Evolutionary conservation across 2,329 filamentous ascomycete genomes (phyloP), one percentile per base, ranked within the genome.

Genomic region (Knufia petricola): DNA sequence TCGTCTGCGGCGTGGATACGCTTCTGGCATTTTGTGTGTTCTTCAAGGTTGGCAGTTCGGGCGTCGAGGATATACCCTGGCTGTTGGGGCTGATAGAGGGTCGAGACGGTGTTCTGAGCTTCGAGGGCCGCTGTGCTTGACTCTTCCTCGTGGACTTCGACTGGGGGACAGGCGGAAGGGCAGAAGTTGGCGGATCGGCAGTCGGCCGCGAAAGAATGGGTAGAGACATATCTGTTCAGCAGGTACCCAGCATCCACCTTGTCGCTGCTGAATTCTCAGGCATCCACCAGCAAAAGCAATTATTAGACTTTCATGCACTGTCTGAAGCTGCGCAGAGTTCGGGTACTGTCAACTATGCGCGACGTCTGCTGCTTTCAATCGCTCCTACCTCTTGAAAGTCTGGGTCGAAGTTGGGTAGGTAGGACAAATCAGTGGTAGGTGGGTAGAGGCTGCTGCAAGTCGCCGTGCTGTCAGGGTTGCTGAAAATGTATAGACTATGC

Each of bases 111-210:
- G 74, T 68, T 6, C 56, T 59, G 26, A 59, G 40, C 42, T 51
- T 48, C 23, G 55, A 57, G 1, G 55, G 52, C 9, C 52, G 53
- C 23, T 53, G 51, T n/a, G 75, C 49, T 70, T 81, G 65, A 48
- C 77, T 82, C 64, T 83, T 86, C 53, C 85, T 77, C 13, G 52
- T 26, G 31, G 6, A 49, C 66, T 87, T 92, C 39, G 74, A 67
- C 15, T 85, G 72, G 23, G 87, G 86, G 41, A 94, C 70, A 37
- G 85, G 81, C 37, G 87, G 86, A 20, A 92, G 71, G 23, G 83
- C 78, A 54, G 80, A 76, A 24, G 78, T 80, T 13, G 87, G 84
- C 42, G 87, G 84, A 50, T 81, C 83, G 58, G 81, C 65, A 21
- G 70, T 64, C 45, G 74, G 69, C 57, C 70, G 77, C 55, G 82